A percentile compares a stretch with the other conserved stretches of the same genome.
phyloP scores from a whole-genome alignment of 306 rosid genomes.

The Mucuna pruriens region DNA sequence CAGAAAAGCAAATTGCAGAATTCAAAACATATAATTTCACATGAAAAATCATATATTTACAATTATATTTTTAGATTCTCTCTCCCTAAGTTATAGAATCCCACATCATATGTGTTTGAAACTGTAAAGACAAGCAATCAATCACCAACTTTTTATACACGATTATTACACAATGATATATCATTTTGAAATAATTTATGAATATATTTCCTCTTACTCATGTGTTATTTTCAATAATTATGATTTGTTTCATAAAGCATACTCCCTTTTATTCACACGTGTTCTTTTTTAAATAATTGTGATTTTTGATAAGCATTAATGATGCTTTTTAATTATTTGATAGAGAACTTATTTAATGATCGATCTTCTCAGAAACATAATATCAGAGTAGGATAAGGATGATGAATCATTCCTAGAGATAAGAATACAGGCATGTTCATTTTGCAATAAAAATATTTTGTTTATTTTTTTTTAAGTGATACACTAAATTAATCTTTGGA shows the following conservation, averaged over 20 bases:
- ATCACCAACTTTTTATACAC: background rate
- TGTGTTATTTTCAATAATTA: background rate
- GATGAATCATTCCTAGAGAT: background rate
- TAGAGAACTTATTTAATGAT: background rate
- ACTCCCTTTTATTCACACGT: background rate
- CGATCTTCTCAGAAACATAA: background rate
- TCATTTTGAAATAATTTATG: background rate
- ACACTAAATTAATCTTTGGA: background rate
- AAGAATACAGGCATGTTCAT: background rate
- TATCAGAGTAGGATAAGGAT: background rate
- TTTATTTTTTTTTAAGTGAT: background rate
- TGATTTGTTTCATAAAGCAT: background rate
- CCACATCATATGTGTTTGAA: background rate
- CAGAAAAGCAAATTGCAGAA: background rate
- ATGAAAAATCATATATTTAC: too few relatives aligned
- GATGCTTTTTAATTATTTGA: background rate
- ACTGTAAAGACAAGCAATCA: background rate
- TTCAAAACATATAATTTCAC: background rate
- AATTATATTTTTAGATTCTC: too few relatives aligned
- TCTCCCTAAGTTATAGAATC: background rate
- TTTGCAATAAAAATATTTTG: background rate
- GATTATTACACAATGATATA: slow-evolving; percentile 3
- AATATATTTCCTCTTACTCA: background rate
- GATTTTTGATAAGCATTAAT: background rate
- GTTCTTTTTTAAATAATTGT: background rate